Percentiles rank a stretch among this genome's conserved stretches.
phyloP scores from a whole-genome alignment of 2,329 filamentous ascomycete species.

The Pestalotiopsis sp. region DNA sequence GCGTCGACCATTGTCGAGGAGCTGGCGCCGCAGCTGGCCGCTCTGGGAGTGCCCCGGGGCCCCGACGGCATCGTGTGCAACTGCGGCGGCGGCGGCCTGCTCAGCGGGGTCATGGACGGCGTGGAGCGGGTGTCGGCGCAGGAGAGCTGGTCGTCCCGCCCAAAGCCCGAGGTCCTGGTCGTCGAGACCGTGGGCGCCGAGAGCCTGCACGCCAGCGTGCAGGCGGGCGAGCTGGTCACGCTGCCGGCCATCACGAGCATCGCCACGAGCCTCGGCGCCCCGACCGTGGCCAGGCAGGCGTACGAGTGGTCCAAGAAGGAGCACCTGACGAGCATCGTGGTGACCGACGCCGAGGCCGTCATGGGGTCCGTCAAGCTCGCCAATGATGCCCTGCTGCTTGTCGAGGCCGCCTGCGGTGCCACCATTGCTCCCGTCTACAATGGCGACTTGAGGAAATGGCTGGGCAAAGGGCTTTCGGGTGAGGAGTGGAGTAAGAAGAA shows the following conservation, averaged over 20 bases:
- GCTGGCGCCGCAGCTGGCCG: constrained; percentile 37
- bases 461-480: constrained; percentile 53
- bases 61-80: constrained; percentile 71
- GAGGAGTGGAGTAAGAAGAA: constrained; percentile 66
- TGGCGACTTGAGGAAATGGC: constrained; percentile 58
- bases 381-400: constrained; percentile 78
- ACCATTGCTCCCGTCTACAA: constrained; percentile 70
- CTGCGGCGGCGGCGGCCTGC: constrained; percentile 78
- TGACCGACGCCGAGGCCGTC: constrained; percentile 77
- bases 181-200: constrained; percentile 77
- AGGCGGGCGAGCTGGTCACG: constrained; percentile 57
- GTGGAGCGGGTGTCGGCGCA: constrained; percentile 46
- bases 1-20: constrained; percentile 59
- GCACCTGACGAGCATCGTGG: constrained; percentile 55
- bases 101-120: constrained; percentile 74
- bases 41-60: constrained; percentile 28
- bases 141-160: constrained; percentile 22
- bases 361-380: constrained; percentile 74
- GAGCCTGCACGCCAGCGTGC: constrained; percentile 63
- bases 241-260: constrained; percentile 72
- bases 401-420: constrained; percentile 85
- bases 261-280: constrained; percentile 74
- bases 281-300: constrained; percentile 66
- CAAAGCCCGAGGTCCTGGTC: constrained; percentile 60
- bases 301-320: constrained; percentile 59